Percentiles rank a stretch among this genome's conserved stretches.
phyloP scores from a whole-genome alignment of 2,329 filamentous ascomycete genomes.

The Tolypocladium ophioglossoides region DNA sequence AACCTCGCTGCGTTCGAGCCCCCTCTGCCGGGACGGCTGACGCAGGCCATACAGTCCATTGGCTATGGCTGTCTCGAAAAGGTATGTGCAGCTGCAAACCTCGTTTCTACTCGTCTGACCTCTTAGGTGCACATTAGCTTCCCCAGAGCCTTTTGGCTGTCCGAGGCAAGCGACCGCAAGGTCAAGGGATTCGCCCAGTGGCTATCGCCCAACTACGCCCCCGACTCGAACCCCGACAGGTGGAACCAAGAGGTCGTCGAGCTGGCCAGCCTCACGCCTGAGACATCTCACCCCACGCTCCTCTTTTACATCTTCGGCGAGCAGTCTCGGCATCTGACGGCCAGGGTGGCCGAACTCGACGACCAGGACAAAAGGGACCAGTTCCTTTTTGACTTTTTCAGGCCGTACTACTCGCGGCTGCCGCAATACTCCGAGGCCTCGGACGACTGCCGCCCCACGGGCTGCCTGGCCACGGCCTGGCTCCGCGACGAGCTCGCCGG shows the following conservation, averaged over 20 bases:
- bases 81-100: slow-evolving; percentile 21
- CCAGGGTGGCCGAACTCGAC: slow-evolving; percentile 27
- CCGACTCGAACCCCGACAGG: slow-evolving; percentile 45
- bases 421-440: slow-evolving; percentile 50
- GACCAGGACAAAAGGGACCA: slow-evolving; percentile 36
- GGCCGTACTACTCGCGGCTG: slow-evolving; percentile 67
- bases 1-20: slow-evolving; percentile 52
- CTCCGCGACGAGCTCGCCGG: slow-evolving; percentile 69
- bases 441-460: slow-evolving; percentile 49
- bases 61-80: slow-evolving; percentile 65
- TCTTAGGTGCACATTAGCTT: slow-evolving; percentile 55
- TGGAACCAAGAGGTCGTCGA: slow-evolving; percentile 76
- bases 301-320: slow-evolving; percentile 72
- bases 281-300: slow-evolving; percentile 63
- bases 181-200: slow-evolving; percentile 66
- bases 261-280: slow-evolving; percentile 52
- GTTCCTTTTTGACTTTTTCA: slow-evolving; percentile 56
- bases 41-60: slow-evolving; percentile 50
- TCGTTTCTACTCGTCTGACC: neutral
- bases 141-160: slow-evolving; percentile 62
- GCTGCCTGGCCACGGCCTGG: slow-evolving; percentile 66
- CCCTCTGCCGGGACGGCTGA: slow-evolving; percentile 43
- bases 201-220: slow-evolving; percentile 58
- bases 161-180: slow-evolving; percentile 26
- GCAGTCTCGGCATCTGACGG: slow-evolving; percentile 45